Percentiles rank a stretch among this genome's conserved stretches.
Conservation (phyloP, 345 rosid species). For the Citrus medica region DNA sequence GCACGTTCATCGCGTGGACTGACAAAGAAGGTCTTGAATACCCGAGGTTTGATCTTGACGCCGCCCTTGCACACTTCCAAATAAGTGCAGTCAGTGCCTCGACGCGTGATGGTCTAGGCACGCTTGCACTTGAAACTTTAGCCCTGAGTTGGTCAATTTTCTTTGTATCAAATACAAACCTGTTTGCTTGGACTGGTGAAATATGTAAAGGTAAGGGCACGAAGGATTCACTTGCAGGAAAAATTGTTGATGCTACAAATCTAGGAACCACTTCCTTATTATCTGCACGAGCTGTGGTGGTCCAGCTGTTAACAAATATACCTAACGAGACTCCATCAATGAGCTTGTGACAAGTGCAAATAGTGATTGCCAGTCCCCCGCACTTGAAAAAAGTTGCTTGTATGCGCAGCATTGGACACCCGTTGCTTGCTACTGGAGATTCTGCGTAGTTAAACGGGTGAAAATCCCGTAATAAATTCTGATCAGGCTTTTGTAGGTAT, state of each 20-base stretch:
- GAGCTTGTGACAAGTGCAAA: not conserved
- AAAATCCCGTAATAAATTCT: constrained; percentile 3
- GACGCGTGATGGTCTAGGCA: constrained; percentile 26
- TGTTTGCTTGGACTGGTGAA: not conserved
- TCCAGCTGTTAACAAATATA: not conserved
- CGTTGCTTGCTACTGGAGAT: not conserved
- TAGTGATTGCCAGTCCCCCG: not conserved
- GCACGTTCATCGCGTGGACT: not conserved
- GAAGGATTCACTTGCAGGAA: not conserved
- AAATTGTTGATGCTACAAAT: not conserved
- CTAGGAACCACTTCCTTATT: not conserved
- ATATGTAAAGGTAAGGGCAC: not conserved
- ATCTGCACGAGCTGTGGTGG: not conserved
- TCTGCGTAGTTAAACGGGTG: constrained; percentile 12
- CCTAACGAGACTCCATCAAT: not conserved
- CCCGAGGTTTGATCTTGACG: constrained; percentile 1
- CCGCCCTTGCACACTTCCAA: constrained; percentile 15
- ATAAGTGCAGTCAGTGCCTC: constrained; percentile 30
- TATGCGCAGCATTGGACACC: not conserved
- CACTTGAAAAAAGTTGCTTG: not conserved
- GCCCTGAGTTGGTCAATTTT: constrained; percentile 24
- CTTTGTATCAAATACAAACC: constrained; percentile 18
- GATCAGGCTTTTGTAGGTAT: constrained; percentile 14
- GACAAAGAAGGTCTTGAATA: not conserved
- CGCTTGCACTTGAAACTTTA: constrained; percentile 10